Evolutionary conservation across 257 asterid species (phyloP), one percentile per base, ranked within the genome.

Genomic region (Jaltomata sinuosa): DNA sequence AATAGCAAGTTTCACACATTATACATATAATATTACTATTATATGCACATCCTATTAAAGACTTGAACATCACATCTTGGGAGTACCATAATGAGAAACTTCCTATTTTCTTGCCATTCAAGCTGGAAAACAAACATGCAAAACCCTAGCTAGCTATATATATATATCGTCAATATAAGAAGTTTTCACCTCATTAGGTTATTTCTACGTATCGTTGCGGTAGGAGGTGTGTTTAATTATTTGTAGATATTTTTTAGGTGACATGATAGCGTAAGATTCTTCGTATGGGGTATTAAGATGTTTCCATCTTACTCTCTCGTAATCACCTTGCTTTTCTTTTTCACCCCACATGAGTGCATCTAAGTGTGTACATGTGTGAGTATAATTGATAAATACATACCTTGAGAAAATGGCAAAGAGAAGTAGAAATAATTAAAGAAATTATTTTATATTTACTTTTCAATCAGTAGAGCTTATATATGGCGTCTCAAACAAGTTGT

Each of bases 401-500:
- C 65, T 45, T 74, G 68, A 32, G 16, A 76, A 85, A 83, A 25
- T 74, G 81, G 81, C 78, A 78, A 55, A 79, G 7, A 50, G 2
- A 38, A 42, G 62, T 29, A 77, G 34, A 53, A 50, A 45, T 21
- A 52, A n/a, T 67, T 55, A 55, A 22, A 25, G n/a, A 72, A 71
- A 42, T 29, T 64, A 76, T 14, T 45, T 36, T 80, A 53, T 31
- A 45, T 62, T 54, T 76, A 42, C 79, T 83, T 83, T 69, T 83
- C 78, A 80, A 62, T 64, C 62, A 40, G 6, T 3, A 32, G 34
- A 32, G 34, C 79, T 84, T 50, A 78, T 31, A 31, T 64, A 64
- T 80, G 83, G 87, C 64, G 86, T 88, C 86, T 76, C 67, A 84
- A 77, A 59, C 79, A 79, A 85, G 82, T 71, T 87, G 84, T 59